Evolutionary conservation across 177 flowering plant species (phyloP), one percentile per base, ranked within the genome.

Genomic region (Tripterygium wilfordii): DNA sequence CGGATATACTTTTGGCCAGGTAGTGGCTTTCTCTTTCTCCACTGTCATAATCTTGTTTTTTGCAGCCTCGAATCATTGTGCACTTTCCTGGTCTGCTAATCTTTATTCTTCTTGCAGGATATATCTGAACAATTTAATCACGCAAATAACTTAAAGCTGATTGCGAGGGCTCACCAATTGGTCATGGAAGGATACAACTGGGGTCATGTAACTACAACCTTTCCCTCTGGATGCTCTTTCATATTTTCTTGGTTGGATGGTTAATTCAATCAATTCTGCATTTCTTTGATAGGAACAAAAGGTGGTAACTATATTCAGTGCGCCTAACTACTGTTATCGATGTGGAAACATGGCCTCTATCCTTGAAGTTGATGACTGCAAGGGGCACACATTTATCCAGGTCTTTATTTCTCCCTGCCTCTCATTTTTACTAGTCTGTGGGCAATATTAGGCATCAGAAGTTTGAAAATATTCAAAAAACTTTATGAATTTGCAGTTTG

Each of bases 311-410:
- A 79, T n/a, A n/a, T n/a, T n/a, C n/a, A n/a, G n/a, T n/a, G n/a
- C n/a, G n/a, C n/a, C n/a, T n/a, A n/a, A n/a, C n/a, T n/a, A n/a
- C n/a, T n/a, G n/a, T n/a, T n/a, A n/a, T n/a, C n/a, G n/a, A n/a
- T n/a, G n/a, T n/a, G 88, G 88, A 29, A 84, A 84, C 61, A 84
- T 84, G 92, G 92, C 92, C 33, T 79, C 88, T 23, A 84, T 84
- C 25, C 50, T 84, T 26, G 91, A 83, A 58, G 91, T 83, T 35
- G 91, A 83, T 61, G 91, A 83, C 66, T 80, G 83, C 78, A 70
- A 53, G 48, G 86, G 71, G 14, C 86, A 83, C 65, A 83, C 75
- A 5, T 83, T 83, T 62, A 80, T 80, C 60, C 91, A 83, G 87
- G 91, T 80, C 13, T 30, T 12, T 6, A 30, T 30, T 30, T n/a